Conservation (phyloP, 352 stramenopile species). For the Hyaloperonospora arabidopsidis region DNA sequence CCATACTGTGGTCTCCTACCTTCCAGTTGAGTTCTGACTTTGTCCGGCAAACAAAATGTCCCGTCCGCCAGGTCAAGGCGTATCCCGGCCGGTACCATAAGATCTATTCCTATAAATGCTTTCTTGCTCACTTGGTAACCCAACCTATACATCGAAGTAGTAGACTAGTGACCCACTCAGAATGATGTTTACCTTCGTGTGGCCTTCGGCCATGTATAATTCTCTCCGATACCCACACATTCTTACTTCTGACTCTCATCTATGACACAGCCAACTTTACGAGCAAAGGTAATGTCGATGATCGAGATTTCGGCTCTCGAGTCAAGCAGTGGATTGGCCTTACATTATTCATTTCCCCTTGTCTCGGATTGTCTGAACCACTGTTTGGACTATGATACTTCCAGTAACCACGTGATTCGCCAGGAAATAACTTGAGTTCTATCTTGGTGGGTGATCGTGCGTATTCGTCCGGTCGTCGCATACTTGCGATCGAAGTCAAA, state of each 20-base stretch:
- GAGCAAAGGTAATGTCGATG: not conserved
- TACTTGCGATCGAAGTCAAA: not conserved
- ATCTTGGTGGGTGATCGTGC: not conserved
- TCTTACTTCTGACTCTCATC: not conserved
- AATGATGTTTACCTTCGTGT: constrained; percentile 1
- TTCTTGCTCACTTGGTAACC: constrained; percentile 8
- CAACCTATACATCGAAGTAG: constrained; percentile 10
- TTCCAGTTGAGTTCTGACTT: too few species aligned
- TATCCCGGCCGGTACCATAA: constrained; percentile 12
- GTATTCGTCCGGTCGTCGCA: not conserved
- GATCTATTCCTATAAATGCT: constrained; percentile 14
- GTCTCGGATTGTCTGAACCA: not conserved
- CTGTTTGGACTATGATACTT: not conserved
- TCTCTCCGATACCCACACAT: not conserved
- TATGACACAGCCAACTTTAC: constrained; percentile 10
- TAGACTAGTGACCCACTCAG: constrained; percentile 5
- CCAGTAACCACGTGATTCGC: not conserved
- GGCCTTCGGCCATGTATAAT: constrained; percentile 3
- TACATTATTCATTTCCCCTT: constrained; percentile 14
- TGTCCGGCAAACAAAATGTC: too few species aligned
- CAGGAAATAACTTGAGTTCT: not conserved
- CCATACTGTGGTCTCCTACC: too few species aligned
- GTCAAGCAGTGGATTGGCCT: constrained; percentile 19
- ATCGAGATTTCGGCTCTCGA: constrained; percentile 21
- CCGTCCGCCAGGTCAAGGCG: too few species aligned